Evolutionary conservation across 257 asterid species (phyloP).

Genomic region (Buddleja alternifolia): DNA sequence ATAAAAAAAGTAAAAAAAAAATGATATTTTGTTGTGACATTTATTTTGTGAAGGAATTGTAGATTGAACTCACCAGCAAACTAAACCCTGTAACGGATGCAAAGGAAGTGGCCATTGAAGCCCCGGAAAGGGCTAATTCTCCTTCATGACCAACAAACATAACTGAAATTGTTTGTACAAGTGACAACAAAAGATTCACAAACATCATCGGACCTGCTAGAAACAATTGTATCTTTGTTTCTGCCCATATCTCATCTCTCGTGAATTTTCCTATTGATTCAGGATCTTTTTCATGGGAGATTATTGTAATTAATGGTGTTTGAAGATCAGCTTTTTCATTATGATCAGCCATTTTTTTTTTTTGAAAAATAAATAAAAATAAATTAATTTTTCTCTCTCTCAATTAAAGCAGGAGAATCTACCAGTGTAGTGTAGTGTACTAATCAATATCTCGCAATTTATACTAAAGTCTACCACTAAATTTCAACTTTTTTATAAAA

Average conservation of each 20-base stretch:
- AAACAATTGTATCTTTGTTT: conserved; percentile 44
- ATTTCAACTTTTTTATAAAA: not conserved
- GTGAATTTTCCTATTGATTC: conserved; percentile 29
- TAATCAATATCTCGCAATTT: conserved; percentile 23
- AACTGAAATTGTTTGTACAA: conserved; percentile 53
- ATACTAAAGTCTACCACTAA: conserved; percentile 29
- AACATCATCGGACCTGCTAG: conserved; percentile 63
- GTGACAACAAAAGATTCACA: conserved; percentile 53
- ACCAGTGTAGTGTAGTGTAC: conserved; percentile 24
- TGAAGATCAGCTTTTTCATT: conserved; percentile 35
- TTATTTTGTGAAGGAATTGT: no score
- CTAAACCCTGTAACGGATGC: conserved; percentile 66
- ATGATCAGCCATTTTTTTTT: conserved; percentile 25
- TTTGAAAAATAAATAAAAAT: not conserved
- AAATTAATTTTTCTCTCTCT: not conserved
- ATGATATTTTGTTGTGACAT: no score
- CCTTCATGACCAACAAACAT: conserved; percentile 74
- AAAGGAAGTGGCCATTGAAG: conserved; percentile 75
- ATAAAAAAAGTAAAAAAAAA: no score
- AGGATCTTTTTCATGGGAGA: conserved; percentile 24
- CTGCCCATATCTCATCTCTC: conserved; percentile 41
- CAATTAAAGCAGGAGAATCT: not conserved
- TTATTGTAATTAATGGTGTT: conserved; percentile 36
- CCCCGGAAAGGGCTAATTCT: conserved; percentile 68
- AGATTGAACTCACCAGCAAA: conserved; percentile 40